phyloP scores from a whole-genome alignment of 2,329 filamentous ascomycete genomes.

The Emergomyces orientalis region DNA sequence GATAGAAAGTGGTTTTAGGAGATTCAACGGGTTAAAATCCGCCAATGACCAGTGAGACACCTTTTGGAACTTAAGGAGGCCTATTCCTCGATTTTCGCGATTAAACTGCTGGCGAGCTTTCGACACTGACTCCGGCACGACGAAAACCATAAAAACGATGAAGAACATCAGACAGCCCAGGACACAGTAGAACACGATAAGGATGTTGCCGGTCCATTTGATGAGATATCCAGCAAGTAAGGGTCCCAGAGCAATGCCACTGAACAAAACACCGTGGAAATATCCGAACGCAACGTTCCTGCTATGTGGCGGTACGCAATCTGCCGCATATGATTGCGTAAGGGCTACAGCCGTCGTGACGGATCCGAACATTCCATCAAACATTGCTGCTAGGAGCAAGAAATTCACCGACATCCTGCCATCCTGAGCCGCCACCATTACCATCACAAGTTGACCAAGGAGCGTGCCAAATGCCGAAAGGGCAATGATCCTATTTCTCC shows the following conservation, averaged over 20 bases:
- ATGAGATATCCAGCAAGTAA: constrained; percentile 72
- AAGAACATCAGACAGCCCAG: constrained; percentile 65
- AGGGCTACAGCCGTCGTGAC: constrained; percentile 76
- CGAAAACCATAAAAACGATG: constrained; percentile 58
- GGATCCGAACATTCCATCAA: constrained; percentile 79
- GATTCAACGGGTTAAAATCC: constrained; percentile 48
- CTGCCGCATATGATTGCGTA: constrained; percentile 76
- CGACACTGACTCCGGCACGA: constrained; percentile 78
- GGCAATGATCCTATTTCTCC: constrained; percentile 64
- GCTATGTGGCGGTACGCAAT: constrained; percentile 72
- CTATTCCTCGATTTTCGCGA: constrained; percentile 53
- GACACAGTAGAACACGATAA: constrained; percentile 78
- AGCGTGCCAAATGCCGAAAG: constrained; percentile 67
- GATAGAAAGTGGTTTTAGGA: constrained; percentile 67
- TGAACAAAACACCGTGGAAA: constrained; percentile 80
- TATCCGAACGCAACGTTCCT: constrained; percentile 80
- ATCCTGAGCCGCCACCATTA: constrained; percentile 67
- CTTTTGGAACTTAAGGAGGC: constrained; percentile 27
- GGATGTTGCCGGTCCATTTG: constrained; percentile 60
- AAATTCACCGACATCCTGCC: constrained; percentile 65
- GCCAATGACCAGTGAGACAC: constrained; percentile 26
- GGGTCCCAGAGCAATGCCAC: constrained; percentile 80
- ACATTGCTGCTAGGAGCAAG: constrained; percentile 63
- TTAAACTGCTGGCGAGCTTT: constrained; percentile 61
- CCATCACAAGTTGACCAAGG: constrained; percentile 63